Evolutionary conservation across 2,329 filamentous ascomycete genomes (phyloP).

Genomic region (Arthrobotrys entomopaga): DNA sequence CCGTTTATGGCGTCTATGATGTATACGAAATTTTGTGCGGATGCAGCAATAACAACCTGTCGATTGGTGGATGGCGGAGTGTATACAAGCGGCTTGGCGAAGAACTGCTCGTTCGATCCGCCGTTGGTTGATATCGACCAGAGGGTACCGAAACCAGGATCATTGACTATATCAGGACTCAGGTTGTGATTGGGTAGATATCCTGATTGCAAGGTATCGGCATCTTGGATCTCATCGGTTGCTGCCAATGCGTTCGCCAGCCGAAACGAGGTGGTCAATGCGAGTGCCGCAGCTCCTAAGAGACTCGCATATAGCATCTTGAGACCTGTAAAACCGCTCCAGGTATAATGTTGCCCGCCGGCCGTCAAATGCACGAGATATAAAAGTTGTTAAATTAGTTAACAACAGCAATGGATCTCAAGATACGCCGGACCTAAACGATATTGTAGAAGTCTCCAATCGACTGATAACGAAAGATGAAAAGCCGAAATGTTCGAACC

Average conservation of each 20-base stretch:
- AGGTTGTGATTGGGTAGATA: conserved; percentile 64
- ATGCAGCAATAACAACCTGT: conserved; percentile 63
- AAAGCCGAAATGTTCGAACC: too few relatives aligned
- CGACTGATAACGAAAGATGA: too few relatives aligned
- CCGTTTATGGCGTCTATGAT: conserved; percentile 63
- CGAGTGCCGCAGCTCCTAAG: not conserved
- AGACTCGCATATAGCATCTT: conserved; percentile 20
- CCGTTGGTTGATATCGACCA: conserved; percentile 24
- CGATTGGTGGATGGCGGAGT: conserved; percentile 61
- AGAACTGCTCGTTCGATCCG: conserved; percentile 60
- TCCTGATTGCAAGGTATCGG: conserved; percentile 61
- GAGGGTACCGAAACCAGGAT: conserved; percentile 61
- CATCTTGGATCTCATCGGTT: conserved; percentile 58
- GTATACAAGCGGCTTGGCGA: conserved; percentile 65
- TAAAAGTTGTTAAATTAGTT: too few relatives aligned
- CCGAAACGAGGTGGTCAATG: not conserved
- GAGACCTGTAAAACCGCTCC: not conserved
- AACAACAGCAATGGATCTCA: too few relatives aligned
- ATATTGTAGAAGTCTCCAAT: too few relatives aligned
- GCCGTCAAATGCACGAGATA: too few relatives aligned
- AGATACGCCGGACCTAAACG: too few relatives aligned
- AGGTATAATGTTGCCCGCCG: too few relatives aligned
- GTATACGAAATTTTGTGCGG: conserved; percentile 59
- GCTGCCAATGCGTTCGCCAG: conserved; percentile 42
- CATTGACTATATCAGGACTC: conserved; percentile 61